phyloP scores from a whole-genome alignment of 179 eudicot species.

The Amaranthus tricolor region DNA sequence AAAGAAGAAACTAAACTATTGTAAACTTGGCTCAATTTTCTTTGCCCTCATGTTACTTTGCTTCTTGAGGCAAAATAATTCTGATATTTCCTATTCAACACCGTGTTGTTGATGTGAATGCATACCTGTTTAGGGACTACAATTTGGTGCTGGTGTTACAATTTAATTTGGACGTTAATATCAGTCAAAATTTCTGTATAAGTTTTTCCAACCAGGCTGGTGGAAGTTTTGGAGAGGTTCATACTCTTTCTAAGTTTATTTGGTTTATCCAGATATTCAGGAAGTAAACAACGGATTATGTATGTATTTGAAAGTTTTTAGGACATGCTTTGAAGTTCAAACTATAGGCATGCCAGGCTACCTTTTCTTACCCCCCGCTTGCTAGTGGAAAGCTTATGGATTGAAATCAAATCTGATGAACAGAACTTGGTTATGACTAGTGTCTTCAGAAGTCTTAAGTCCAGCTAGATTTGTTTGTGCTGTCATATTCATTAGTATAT shows the following conservation, averaged over 20 bases:
- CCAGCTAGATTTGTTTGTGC: not conserved
- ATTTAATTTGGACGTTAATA: not conserved
- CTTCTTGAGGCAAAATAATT: not conserved
- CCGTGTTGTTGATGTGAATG: not conserved
- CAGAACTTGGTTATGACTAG: not conserved
- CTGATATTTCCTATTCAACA: not conserved
- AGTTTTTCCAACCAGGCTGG: not conserved
- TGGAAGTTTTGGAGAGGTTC: not conserved
- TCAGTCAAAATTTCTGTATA: not conserved
- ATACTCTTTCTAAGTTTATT: not conserved
- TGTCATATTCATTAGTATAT: not conserved
- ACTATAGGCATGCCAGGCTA: too few species aligned
- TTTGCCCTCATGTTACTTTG: not conserved
- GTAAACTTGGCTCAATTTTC: not conserved
- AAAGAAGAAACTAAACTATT: not conserved
- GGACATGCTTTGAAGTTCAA: not conserved
- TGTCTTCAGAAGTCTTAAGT: slow-evolving; percentile 1
- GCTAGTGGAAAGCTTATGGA: not conserved
- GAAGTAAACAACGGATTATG: not conserved
- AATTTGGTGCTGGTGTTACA: not conserved
- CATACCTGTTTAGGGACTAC: not conserved
- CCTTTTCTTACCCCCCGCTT: not conserved
- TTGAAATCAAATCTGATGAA: not conserved
- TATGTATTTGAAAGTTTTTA: not conserved
- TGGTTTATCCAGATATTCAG: too few species aligned